phyloP scores from a whole-genome alignment of 305 asterid species.

The Fraxinus baroniana region DNA sequence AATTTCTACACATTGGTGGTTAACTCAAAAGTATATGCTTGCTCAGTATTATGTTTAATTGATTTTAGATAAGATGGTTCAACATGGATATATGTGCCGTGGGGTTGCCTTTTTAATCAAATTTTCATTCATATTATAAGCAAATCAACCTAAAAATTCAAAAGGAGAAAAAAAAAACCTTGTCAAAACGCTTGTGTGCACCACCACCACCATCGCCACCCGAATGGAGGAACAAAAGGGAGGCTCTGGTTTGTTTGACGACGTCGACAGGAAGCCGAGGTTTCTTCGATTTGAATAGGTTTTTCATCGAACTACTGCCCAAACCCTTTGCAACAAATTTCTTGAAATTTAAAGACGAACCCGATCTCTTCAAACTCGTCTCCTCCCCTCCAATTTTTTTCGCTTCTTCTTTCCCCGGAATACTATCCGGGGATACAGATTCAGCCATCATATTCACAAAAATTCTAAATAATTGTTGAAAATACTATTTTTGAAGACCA shows the following conservation, averaged over 20 bases:
- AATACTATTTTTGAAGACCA: not conserved
- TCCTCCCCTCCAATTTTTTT: slow-evolving; percentile 16
- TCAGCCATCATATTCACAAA: slow-evolving; percentile 28
- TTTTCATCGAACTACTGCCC: slow-evolving; percentile 45
- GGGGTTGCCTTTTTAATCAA: not conserved
- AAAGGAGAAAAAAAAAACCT: slow-evolving; percentile 35
- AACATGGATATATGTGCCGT: not conserved
- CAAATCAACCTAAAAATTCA: not conserved
- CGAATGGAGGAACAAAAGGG: slow-evolving; percentile 15
- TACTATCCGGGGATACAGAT: slow-evolving; percentile 39
- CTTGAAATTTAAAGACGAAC: slow-evolving; percentile 39
- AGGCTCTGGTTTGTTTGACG: slow-evolving; percentile 26
- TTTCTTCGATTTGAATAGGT: slow-evolving; percentile 53
- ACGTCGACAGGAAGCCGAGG: slow-evolving; percentile 34
- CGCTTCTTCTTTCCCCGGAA: slow-evolving; percentile 42
- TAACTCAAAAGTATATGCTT: not conserved
- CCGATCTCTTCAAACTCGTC: slow-evolving; percentile 17
- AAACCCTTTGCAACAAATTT: slow-evolving; percentile 52
- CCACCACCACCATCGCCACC: not conserved
- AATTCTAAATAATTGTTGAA: not conserved
- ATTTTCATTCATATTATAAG: not conserved
- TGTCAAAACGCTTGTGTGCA: slow-evolving; percentile 27
- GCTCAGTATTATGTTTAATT: not conserved
- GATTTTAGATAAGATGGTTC: not conserved
- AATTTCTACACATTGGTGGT: not conserved